Evolutionary conservation across 2,329 filamentous ascomycete species (phyloP), one percentile per base, ranked within the genome.

Genomic region (Stagonosporopsis cucurbitacearum): DNA sequence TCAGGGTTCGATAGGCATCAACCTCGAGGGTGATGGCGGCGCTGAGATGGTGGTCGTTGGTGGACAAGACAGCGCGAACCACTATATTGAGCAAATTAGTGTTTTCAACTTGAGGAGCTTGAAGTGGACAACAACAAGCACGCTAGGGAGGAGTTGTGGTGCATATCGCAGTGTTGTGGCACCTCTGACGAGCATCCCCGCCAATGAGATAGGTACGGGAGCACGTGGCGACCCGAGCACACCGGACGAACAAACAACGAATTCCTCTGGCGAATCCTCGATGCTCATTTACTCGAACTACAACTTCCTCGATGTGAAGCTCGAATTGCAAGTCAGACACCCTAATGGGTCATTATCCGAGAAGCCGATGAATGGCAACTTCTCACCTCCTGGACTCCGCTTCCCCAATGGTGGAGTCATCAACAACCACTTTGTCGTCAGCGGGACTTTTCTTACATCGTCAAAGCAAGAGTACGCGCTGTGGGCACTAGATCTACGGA

Each of bases 251-350:
- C 73, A 50, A 62, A 32, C 49, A 13, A 42, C 60, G 52, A 53
- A 60, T 22, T 48, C 60, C 70, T 77, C 47, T 71, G 77, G 75
- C 19, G 84, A 83, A 15, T 82, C 84, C 6, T 82, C 86, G 3
- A 97, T 98, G 92, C 83, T 99, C 59, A 96, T 99, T 41, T 99
- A 99, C 75, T 98, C 94, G 22, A 99, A 99, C 73, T 99, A 99
- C 77, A 98, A 99, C 76, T 99, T 99, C 70, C 77, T 99, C 51
- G 94, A 99, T 67, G 95, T 99, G 63, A 98, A 96, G 74, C 80
- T 99, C 22, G 95, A 99, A 75, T 80, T 99, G 33, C 95, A 98
- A 75, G 86, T 99, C 43, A 86, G 95, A 48, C 82, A 90, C 8
- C 86, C 91, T 1, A 93, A 98, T 72, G 94, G 95, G 26, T 87